Evolutionary conservation across 2,329 filamentous ascomycete species (phyloP).

Genomic region (Cadophora malorum): DNA sequence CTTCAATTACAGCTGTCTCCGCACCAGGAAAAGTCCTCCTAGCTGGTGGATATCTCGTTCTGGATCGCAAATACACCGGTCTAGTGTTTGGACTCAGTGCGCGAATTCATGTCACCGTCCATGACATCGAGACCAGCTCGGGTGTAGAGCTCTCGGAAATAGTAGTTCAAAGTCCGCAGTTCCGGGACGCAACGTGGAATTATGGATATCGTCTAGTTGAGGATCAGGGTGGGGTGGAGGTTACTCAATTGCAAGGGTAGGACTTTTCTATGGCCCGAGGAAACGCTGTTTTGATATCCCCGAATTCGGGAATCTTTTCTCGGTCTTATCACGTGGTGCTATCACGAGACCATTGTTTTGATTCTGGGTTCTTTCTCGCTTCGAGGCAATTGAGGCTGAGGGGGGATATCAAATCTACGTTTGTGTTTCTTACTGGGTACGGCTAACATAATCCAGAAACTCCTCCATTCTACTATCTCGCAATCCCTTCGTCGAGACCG

Average conservation of each 20-base stretch:
- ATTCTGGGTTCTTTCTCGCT: neutral
- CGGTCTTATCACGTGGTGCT: conserved; percentile 29
- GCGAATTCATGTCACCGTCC: conserved; percentile 69
- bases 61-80: conserved; percentile 85
- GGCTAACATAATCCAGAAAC: conserved; percentile 27
- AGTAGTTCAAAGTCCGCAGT: conserved; percentile 90
- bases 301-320: conserved; percentile 16
- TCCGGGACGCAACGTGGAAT: conserved; percentile 83
- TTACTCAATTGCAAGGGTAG: conserved; percentile 79
- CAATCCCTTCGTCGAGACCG: conserved; percentile 93
- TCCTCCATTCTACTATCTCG: conserved; percentile 53
- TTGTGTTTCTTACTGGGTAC: too few species aligned
- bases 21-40: conserved; percentile 96
- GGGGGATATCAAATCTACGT: neutral
- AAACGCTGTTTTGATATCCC: conserved; percentile 3
- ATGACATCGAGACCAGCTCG: conserved; percentile 62
- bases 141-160: conserved; percentile 75
- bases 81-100: conserved; percentile 72
- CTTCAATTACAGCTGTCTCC: conserved; percentile 62
- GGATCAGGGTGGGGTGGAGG: conserved; percentile 78
- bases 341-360: conserved; percentile 10
- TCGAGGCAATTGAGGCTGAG: neutral
- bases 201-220: conserved; percentile 78
- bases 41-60: conserved; percentile 91
- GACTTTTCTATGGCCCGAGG: conserved; percentile 25